Conservation (phyloP, 2,329 filamentous ascomycete species). For the Mollisia scopiformis region DNA sequence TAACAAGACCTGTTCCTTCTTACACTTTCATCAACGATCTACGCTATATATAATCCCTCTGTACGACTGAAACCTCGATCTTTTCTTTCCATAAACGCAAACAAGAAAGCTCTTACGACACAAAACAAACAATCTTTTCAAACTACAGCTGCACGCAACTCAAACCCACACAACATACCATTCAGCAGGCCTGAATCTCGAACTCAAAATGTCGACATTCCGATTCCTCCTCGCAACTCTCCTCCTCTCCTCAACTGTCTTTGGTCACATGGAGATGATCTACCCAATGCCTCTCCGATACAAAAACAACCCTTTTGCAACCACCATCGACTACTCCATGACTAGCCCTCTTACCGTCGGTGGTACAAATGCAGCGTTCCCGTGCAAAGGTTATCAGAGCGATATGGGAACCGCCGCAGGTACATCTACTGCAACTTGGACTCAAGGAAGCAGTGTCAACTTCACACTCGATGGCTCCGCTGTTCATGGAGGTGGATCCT, state of each 20-base stretch:
- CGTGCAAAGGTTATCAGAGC: constrained; percentile 28
- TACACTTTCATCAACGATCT: neutral
- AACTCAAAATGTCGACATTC: constrained; percentile 5
- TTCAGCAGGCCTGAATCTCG: constrained; percentile 17
- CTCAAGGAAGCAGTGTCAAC: constrained; percentile 52
- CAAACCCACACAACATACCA: neutral
- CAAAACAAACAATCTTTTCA: neutral
- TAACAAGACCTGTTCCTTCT: constrained; percentile 5
- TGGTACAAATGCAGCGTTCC: constrained; percentile 16
- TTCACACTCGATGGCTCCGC: constrained; percentile 50
- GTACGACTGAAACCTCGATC: neutral
- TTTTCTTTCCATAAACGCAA: neutral
- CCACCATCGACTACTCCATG: constrained; percentile 9
- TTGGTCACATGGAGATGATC: constrained; percentile 27
- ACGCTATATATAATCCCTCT: neutral
- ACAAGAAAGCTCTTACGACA: neutral
- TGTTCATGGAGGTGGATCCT: constrained; percentile 53
- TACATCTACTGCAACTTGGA: constrained; percentile 49
- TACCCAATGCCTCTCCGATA: constrained; percentile 14
- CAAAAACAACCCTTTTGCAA: constrained; percentile 13
- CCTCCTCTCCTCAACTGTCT: constrained; percentile 8
- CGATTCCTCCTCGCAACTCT: constrained; percentile 5
- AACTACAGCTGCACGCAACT: neutral
- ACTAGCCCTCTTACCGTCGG: constrained; percentile 7
- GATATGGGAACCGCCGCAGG: constrained; percentile 30